Conservation (phyloP, 2,329 filamentous ascomycete species). For the Albophoma yamanashiensis region DNA sequence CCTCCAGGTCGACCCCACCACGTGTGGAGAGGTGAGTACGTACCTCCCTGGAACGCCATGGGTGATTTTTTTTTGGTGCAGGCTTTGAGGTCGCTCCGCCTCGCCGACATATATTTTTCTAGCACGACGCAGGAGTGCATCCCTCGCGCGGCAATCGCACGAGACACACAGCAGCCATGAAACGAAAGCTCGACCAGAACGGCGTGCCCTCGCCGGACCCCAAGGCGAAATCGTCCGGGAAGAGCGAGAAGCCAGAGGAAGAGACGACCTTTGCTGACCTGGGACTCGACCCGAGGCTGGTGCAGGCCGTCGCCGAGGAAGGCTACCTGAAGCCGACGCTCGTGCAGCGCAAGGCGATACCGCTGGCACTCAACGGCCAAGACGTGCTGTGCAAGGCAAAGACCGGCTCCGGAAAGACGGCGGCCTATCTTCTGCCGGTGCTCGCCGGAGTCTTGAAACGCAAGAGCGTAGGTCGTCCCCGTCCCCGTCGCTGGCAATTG, state of each 20-base stretch:
- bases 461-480: constrained; percentile 45
- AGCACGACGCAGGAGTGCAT: background rate
- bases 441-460: constrained; percentile 72
- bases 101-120: background rate
- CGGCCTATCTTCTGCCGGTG: constrained; percentile 88
- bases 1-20: background rate
- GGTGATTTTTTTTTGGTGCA: background rate
- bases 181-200: constrained; percentile 49
- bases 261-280: constrained; percentile 61
- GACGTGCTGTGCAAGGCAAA: constrained; percentile 88
- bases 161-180: constrained; percentile 28
- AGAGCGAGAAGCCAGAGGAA: constrained; percentile 21
- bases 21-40: background rate
- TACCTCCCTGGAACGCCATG: background rate
- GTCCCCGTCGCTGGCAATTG: too few relatives aligned
- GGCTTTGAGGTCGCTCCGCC: background rate
- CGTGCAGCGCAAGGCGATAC: constrained; percentile 80
- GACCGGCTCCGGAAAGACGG: constrained; percentile 94
- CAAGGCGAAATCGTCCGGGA: constrained; percentile 8
- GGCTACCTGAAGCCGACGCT: constrained; percentile 80
- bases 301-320: constrained; percentile 77
- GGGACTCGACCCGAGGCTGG: constrained; percentile 70
- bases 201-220: constrained; percentile 31
- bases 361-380: constrained; percentile 73
- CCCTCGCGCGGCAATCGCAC: background rate